Evolutionary conservation across 1,139 yeast species (phyloP), one percentile per base, ranked within the genome.

Genomic region (Meyerozyma smithsonii): DNA sequence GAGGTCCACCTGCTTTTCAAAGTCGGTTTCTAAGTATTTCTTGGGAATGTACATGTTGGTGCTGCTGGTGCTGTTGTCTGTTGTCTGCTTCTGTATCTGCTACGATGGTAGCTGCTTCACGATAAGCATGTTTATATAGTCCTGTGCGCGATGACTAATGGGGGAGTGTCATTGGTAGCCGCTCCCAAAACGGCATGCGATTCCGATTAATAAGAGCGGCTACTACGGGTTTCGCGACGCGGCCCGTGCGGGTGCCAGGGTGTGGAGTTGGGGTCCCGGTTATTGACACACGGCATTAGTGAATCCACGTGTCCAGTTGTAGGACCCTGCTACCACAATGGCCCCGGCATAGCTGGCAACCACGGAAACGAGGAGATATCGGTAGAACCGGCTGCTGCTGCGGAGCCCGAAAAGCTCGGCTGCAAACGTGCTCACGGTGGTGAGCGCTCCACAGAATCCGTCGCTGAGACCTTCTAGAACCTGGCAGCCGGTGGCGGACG

Each of bases 381-480:
- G 39, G 49, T 74, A 76, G 2, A 70, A 47, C 52, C 61, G 39
- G 1, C 34, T 7, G 2, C 58, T 46, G 12, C 51, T 48, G 21
- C 8, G 10, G 10, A 81, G 51, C 0, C 64, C 65, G 47, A 67
- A 67, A 33, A 86, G 57, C 55, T 89, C 96, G 24, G 74, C 78
- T 3, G 84, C 72, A 50, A 88, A 83, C 0, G 96, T 83, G 41
- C 89, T 81, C 28, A 86, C 77, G 0, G 96, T 89, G 28, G 92
- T 80, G 36, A 86, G 59, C 4, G 80, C 72, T 0, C 95, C 96
- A 55, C 94, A 83, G 46, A 80, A 83, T 0, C 96, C 96, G 47
- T 77, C 75, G 10, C 65, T 69, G 1, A 87, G 58, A 0, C 86
- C 95, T 8, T 51, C 51, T 0, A 84, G 50, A 3, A 83, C 77